Percentiles rank a stretch among this genome's conserved stretches.
phyloP scores from a whole-genome alignment of 208 protist species.

The Wallacemonas sp. region DNA sequence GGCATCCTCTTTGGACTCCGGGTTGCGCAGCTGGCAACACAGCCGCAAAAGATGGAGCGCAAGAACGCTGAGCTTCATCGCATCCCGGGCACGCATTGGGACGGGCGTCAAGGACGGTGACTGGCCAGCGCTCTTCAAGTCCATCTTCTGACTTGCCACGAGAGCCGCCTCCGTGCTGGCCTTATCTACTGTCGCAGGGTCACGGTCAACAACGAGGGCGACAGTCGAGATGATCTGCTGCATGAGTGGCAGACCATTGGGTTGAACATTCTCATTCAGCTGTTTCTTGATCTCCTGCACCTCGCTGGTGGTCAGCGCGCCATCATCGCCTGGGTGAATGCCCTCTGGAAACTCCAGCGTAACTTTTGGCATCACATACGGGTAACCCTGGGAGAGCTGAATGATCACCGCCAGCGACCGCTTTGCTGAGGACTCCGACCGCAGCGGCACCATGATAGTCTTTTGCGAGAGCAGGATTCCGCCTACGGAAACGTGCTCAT shows the following conservation, averaged over 20 bases:
- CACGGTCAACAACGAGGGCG: slow-evolving; percentile 36
- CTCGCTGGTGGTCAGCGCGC: slow-evolving; percentile 36
- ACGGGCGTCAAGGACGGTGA: slow-evolving; percentile 51
- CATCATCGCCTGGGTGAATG: slow-evolving; percentile 24
- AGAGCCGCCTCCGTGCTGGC: not conserved
- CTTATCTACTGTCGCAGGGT: slow-evolving; percentile 15
- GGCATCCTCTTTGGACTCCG: slow-evolving; percentile 75
- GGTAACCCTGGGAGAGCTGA: slow-evolving; percentile 63
- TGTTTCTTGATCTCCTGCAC: slow-evolving; percentile 49
- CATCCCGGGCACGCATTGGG: slow-evolving; percentile 59
- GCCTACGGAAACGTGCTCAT: slow-evolving; percentile 55
- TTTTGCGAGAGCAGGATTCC: slow-evolving; percentile 44
- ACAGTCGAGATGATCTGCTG: slow-evolving; percentile 77
- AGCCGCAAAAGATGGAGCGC: slow-evolving; percentile 73
- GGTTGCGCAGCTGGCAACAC: slow-evolving; percentile 77
- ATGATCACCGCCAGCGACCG: slow-evolving; percentile 53
- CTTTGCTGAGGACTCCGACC: slow-evolving; percentile 33
- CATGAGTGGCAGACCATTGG: slow-evolving; percentile 58
- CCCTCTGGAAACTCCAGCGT: slow-evolving; percentile 39
- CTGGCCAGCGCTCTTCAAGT: slow-evolving; percentile 2
- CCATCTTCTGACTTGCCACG: not conserved
- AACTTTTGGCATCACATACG: slow-evolving; percentile 60
- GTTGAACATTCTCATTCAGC: slow-evolving; percentile 52
- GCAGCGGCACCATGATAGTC: slow-evolving; percentile 49
- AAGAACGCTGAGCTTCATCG: slow-evolving; percentile 61